Base-by-base conservation (phyloP, 495 filamentous ascomycete genomes). In the Parmelia sp. region DNA sequence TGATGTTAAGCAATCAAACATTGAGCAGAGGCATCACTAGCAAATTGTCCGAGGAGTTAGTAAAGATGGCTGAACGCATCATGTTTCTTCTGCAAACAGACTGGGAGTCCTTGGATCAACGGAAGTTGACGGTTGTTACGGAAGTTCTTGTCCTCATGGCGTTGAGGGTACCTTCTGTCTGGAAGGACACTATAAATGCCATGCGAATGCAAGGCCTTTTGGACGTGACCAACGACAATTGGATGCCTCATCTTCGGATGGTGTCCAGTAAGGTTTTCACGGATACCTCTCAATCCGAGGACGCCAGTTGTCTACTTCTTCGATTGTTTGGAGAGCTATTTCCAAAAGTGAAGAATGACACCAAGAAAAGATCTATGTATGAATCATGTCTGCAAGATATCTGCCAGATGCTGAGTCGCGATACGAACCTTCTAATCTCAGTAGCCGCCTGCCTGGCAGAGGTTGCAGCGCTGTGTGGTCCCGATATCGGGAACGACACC, bases 121-220 rank as follows among this genome's bases (percentile, higher is more conserved):
- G 49, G 17, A 53, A 21, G n/a, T 23, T 61, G 45, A 7, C 37
- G n/a, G 10, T 27, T 25, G n/a, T 61, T 47, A 61, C 42, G n/a
- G 31, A 37, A 4, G 25, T 49, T 19, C 60, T 61, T 37, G 31
- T 61, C 33, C 33, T 29, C 31, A 61, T 61, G 33, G 60, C 60
- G 4, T 61, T 61, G 17, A 25, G 49, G 29, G 44, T 65, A 31
- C 61, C 31, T 12, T 40, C 19, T 11, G 39, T 56, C 31, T 59
- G 64, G 56, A 49, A 39, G 7, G 42, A 58, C 31, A 45, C 56
- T 33, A 23, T 51, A 9, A 44, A 56, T n/a, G 25, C 31, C 39
- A 59, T 67, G 61, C 27, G 31, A 49, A 57, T 45, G 29, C 40
- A 67, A 33, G 61, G 65, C 14, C 51, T 67, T 31, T 14, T 67